Conservation (phyloP, 306 rosid species). For the Cucurbita argyrosperma region DNA sequence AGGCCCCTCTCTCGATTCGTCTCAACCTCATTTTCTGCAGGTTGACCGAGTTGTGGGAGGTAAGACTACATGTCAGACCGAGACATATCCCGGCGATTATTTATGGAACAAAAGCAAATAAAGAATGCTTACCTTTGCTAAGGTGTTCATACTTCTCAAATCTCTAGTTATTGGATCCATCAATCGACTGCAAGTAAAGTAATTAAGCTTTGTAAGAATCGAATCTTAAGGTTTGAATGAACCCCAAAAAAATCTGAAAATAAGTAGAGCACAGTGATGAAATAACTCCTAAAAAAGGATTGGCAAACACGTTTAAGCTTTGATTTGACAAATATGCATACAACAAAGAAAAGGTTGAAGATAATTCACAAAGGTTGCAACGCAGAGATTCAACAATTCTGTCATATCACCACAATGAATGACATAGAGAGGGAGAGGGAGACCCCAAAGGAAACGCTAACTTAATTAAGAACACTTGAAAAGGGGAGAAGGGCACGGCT, state of each 20-base stretch:
- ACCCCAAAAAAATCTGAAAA: neutral
- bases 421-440: neutral
- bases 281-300: neutral
- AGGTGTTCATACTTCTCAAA: slow-evolving; percentile 84
- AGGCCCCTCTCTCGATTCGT: slow-evolving; percentile 89
- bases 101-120: neutral
- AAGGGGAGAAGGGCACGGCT: neutral
- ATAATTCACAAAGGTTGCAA: neutral
- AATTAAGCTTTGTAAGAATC: slow-evolving; percentile 6
- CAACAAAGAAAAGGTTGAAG: neutral
- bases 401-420: neutral
- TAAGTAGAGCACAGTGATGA: neutral
- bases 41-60: slow-evolving; percentile 11
- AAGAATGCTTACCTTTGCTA: slow-evolving; percentile 66
- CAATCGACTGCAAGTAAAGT: slow-evolving; percentile 55
- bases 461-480: neutral
- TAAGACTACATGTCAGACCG: slow-evolving; percentile 7
- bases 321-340: neutral
- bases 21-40: slow-evolving; percentile 79
- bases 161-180: slow-evolving; percentile 80
- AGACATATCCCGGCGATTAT: neutral
- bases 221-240: neutral
- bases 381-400: neutral
- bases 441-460: neutral
- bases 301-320: neutral